Evolutionary conservation across 139 green algal species (phyloP), one percentile per base, ranked within the genome.

Genomic region (Coelastrella sp.): DNA sequence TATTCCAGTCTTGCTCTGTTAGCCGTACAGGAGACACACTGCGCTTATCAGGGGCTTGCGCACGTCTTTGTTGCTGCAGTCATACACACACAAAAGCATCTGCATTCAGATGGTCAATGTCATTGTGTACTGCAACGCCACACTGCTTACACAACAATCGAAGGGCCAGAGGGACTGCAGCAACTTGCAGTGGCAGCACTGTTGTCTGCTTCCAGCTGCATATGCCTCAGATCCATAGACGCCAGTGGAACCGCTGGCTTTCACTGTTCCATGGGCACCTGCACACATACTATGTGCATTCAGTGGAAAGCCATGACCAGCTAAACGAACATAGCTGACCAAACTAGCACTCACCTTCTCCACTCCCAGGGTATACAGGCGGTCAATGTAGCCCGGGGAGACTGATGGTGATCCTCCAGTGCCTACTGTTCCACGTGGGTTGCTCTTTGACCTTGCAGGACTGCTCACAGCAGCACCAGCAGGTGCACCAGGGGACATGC

Each of bases 51-150:
- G 25, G 27, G 35, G 22, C 61, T 1, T 78, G 63, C 6, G 17
- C 82, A 73, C 82, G 82, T 27, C 63, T 78, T 12, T 49, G 4
- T 87, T 87, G 82, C 82, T 87, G 82, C 65, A 87, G 22, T 19
- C 7, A 12, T 4, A 84, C 8, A 6, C 25, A 25, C 10, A 20
- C 20, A 87, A 17, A 27, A 79, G 6, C 3, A 0, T 12, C 3
- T 0, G 24, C 68, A 76, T 49, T 49, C 35, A 49, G 35, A 49
- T 49, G 35, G 35, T n/a, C 35, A 49, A 49, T 49, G 35, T 3
- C 35, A 49, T 49, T 1, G 35, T 3, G 3, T 49, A 49, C 35
- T 49, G 35, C 35, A 49, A 49, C 35, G 35, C 3, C 35, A 49
- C 35, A 49, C 35, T 49, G 35, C 35, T 49, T 49, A 49, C 35